Evolutionary conservation across 129 eudicot genomes (phyloP).

Genomic region (Logfia minima): DNA sequence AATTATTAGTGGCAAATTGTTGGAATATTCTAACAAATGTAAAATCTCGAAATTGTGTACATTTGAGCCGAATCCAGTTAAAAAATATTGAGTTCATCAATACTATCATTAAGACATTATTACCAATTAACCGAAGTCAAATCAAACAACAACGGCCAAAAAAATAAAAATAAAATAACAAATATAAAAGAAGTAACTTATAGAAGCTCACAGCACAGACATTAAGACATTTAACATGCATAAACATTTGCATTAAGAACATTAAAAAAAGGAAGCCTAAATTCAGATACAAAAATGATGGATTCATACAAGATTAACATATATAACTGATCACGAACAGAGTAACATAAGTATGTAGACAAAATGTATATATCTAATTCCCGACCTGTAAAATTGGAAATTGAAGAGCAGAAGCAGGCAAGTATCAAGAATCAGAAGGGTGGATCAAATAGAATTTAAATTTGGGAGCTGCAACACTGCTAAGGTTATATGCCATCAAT

Average conservation of each 20-base stretch:
- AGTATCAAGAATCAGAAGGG: conserved; percentile 12
- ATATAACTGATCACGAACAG: background rate
- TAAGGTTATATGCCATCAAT: background rate
- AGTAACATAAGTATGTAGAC: background rate
- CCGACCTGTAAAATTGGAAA: conserved; percentile 27
- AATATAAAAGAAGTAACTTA: background rate
- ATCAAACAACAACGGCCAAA: background rate
- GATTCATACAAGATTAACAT: background rate
- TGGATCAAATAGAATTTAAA: conserved; percentile 6
- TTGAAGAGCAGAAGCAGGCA: conserved; percentile 14
- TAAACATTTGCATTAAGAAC: conserved; percentile 13
- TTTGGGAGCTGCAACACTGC: conserved; percentile 5
- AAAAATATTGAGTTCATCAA: background rate
- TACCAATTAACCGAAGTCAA: background rate
- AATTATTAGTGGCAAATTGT: background rate
- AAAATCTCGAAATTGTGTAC: background rate
- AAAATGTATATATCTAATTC: background rate
- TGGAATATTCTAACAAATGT: background rate
- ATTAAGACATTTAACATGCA: conserved; percentile 18
- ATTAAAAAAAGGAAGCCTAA: background rate
- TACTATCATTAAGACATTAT: background rate
- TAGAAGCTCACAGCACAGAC: background rate
- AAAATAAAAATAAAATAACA: background rate
- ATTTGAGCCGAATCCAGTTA: background rate
- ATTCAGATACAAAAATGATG: background rate